Evolutionary conservation across 192 early-diverging fungal genomes (phyloP).

Genomic region (Umbelopsis vinacea): DNA sequence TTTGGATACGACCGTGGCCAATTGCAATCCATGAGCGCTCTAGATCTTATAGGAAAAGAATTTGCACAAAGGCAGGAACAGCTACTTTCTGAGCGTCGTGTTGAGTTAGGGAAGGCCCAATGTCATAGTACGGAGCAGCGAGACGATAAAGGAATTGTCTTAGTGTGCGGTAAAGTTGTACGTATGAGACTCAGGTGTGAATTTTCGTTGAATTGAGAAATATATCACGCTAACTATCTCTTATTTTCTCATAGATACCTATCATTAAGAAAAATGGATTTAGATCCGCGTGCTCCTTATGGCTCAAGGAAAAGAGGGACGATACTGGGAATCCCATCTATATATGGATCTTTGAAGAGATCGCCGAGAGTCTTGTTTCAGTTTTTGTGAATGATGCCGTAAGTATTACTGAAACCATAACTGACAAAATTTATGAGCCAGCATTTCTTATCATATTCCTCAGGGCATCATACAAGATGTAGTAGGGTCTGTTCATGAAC

Average conservation of each 20-base stretch:
- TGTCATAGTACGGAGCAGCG: no score
- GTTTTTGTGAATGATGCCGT: constrained; percentile 22
- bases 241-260: constrained; percentile 43
- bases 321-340: constrained; percentile 46
- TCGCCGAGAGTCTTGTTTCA: constrained; percentile 44
- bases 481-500: constrained; percentile 46
- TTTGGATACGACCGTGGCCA: constrained; percentile 43
- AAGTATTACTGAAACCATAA: background rate
- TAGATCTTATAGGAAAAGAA: constrained; percentile 12
- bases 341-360: constrained; percentile 70
- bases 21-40: constrained; percentile 18
- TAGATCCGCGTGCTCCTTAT: constrained; percentile 60
- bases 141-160: constrained; percentile 24
- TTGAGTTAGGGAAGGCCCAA: background rate
- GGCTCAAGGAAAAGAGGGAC: constrained; percentile 62
- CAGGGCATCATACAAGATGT: constrained; percentile 54
- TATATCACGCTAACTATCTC: background rate
- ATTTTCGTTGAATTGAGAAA: no score
- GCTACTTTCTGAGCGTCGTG: background rate
- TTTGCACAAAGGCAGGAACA: constrained; percentile 3
- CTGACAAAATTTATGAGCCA: constrained; percentile 13
- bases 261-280: constrained; percentile 58
- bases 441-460: no score
- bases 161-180: constrained; percentile 40
- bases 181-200: background rate